Evolutionary conservation across 2,329 filamentous ascomycete species (phyloP).

Genomic region (Epichloe aotearoae): DNA sequence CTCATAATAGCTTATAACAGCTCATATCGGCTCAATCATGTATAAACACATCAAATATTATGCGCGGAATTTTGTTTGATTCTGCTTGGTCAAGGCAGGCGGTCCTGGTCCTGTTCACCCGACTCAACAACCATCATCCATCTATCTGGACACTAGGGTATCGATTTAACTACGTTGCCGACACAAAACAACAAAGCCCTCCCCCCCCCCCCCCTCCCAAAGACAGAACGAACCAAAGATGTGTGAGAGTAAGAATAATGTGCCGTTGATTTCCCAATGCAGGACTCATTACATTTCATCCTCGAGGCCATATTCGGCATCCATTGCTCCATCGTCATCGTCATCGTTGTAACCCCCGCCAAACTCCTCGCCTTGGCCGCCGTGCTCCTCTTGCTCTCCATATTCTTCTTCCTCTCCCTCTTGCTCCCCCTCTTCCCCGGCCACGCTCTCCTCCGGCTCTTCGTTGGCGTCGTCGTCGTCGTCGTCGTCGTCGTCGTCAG

Average conservation of each 20-base stretch:
- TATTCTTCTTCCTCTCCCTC: slow-evolving; percentile 17
- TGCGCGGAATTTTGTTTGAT: too few relatives aligned
- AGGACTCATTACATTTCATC: not conserved
- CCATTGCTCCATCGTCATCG: slow-evolving; percentile 24
- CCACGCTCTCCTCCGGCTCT: slow-evolving; percentile 22
- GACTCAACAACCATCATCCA: too few relatives aligned
- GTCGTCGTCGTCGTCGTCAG: slow-evolving; percentile 21
- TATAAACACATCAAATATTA: too few relatives aligned
- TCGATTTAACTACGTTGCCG: too few relatives aligned
- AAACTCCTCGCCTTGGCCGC: slow-evolving; percentile 20
- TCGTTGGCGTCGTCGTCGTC: slow-evolving; percentile 19
- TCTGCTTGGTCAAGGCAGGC: too few relatives aligned
- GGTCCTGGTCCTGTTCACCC: too few relatives aligned
- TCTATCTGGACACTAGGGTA: too few relatives aligned
- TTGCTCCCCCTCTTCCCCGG: slow-evolving; percentile 20
- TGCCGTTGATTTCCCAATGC: not conserved
- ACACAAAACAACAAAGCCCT: too few relatives aligned
- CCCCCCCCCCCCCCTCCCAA: too few relatives aligned
- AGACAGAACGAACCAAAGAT: too few relatives aligned
- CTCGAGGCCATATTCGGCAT: slow-evolving; percentile 17
- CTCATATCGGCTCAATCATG: too few relatives aligned
- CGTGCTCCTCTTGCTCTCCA: slow-evolving; percentile 23
- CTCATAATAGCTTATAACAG: too few relatives aligned
- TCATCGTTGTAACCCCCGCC: slow-evolving; percentile 23
- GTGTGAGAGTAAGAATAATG: not conserved